Percentiles rank a stretch among this genome's conserved stretches.
Evolutionary conservation across 306 rosid genomes (phyloP).

Genomic region (Cajanus cajan): DNA sequence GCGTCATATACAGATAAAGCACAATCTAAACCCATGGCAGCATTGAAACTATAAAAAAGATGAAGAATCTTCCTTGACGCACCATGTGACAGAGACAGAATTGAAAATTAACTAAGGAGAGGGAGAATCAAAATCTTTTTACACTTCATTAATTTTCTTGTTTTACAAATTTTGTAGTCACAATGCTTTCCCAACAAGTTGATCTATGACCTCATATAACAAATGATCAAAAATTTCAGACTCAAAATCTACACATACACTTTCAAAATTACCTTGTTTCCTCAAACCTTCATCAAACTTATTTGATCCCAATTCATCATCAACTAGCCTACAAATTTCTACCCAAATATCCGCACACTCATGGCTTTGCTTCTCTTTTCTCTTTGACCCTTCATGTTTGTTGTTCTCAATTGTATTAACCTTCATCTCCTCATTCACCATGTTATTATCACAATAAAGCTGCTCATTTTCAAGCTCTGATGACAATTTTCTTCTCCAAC

Average conservation of each 20-base stretch:
- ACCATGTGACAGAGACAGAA: neutral
- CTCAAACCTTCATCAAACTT: constrained; percentile 29
- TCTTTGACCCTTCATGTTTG: constrained; percentile 30
- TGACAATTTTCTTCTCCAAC: constrained; percentile 62
- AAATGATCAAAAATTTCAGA: constrained; percentile 49
- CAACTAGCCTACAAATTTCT: constrained; percentile 53
- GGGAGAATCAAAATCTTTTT: neutral
- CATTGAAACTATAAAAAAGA: neutral
- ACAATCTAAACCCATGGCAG: neutral
- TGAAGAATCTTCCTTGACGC: constrained; percentile 21
- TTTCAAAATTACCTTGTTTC: constrained; percentile 39
- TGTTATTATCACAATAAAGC: constrained; percentile 35
- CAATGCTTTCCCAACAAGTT: constrained; percentile 35
- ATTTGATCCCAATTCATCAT: constrained; percentile 50
- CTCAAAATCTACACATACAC: constrained; percentile 57
- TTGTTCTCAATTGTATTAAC: constrained; percentile 30
- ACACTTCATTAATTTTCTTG: constrained; percentile 30
- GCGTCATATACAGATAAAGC: neutral
- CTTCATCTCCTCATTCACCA: constrained; percentile 43
- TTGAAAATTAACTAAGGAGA: neutral
- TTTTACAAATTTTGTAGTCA: constrained; percentile 32
- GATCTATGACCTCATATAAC: constrained; percentile 61
- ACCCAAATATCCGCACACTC: constrained; percentile 42
- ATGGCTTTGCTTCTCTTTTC: constrained; percentile 29
- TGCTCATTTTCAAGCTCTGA: constrained; percentile 48